A percentile compares a stretch with the other conserved stretches of the same genome.
These are phyloP conservation scores for Pestalotiopsis sp. DNA, from an alignment of 2,329 filamentous ascomycete genomes.

Conservation along the genomic window DNA sequence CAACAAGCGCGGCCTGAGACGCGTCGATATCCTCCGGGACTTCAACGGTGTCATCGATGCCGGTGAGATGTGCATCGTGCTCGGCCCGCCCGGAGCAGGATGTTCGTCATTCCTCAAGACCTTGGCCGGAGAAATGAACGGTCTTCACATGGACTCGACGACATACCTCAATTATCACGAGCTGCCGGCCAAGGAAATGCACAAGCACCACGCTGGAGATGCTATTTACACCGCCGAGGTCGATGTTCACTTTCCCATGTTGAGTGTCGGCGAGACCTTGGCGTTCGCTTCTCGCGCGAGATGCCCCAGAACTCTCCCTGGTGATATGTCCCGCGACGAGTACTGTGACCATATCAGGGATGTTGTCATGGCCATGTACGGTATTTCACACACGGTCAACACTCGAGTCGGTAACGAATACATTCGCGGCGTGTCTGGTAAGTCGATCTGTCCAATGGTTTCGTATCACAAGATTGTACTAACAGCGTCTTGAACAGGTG, in stretches of 20 bases:
- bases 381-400: constrained; percentile 73
- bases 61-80: constrained; percentile 54
- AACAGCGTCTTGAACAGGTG: constrained; percentile 44
- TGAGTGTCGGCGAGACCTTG: constrained; percentile 67
- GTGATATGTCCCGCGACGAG: neutral
- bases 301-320: neutral
- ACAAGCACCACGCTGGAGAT: constrained; percentile 44
- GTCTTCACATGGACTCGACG: constrained; percentile 44
- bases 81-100: constrained; percentile 49
- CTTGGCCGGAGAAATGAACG: constrained; percentile 55
- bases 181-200: neutral
- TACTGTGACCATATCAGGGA: constrained; percentile 51
- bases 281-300: constrained; percentile 64
- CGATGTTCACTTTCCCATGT: constrained; percentile 66
- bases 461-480: neutral
- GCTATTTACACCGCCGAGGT: constrained; percentile 67
- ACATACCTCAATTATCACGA: constrained; percentile 57
- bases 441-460: neutral
- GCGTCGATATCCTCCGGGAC: constrained; percentile 52
- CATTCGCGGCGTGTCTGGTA: constrained; percentile 65
- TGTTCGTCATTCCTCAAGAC: constrained; percentile 61
- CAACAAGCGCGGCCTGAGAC: constrained; percentile 20
- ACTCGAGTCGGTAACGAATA: constrained; percentile 69
- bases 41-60: constrained; percentile 54
- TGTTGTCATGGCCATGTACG: constrained; percentile 76